These are phyloP conservation scores for Triticum urartu DNA, from an alignment of 176 grass and related monocot genomes.

Conservation along the genomic window DNA sequence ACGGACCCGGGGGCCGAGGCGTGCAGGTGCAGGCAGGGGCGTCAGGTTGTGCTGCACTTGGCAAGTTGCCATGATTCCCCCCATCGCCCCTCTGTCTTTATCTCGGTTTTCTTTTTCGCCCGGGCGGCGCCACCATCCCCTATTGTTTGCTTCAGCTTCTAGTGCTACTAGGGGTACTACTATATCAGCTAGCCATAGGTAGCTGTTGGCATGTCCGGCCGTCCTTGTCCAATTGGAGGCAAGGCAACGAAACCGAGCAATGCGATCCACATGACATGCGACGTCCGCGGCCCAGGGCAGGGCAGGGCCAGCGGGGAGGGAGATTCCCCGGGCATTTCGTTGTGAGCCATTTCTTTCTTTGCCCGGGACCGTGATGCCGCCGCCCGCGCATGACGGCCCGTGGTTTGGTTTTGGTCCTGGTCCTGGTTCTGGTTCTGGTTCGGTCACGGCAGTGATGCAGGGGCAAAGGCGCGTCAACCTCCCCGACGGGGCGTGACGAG, in stretches of 20 bases:
- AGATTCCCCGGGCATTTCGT: neutral
- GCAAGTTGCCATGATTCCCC: neutral
- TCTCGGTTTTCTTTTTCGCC: neutral
- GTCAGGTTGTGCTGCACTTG: neutral
- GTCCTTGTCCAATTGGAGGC: neutral
- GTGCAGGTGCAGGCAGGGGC: neutral
- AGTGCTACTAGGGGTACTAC: neutral
- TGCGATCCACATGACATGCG: neutral
- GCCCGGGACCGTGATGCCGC: neutral
- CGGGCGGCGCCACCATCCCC: neutral
- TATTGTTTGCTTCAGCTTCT: neutral
- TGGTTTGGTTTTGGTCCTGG: neutral
- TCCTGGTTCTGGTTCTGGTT: neutral
- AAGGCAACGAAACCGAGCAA: neutral
- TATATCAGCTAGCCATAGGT: neutral
- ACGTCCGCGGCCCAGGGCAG: neutral
- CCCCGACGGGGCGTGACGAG: neutral
- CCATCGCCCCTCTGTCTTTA: neutral
- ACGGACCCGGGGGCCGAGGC: neutral
- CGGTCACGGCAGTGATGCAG: neutral
- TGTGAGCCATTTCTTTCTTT: neutral
- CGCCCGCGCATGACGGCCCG: neutral
- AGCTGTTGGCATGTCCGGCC: neutral
- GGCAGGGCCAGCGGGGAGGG: neutral
- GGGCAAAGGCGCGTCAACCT: neutral